Evolutionary conservation across 306 rosid genomes (phyloP).

Genomic region (Spatholobus suberectus): DNA sequence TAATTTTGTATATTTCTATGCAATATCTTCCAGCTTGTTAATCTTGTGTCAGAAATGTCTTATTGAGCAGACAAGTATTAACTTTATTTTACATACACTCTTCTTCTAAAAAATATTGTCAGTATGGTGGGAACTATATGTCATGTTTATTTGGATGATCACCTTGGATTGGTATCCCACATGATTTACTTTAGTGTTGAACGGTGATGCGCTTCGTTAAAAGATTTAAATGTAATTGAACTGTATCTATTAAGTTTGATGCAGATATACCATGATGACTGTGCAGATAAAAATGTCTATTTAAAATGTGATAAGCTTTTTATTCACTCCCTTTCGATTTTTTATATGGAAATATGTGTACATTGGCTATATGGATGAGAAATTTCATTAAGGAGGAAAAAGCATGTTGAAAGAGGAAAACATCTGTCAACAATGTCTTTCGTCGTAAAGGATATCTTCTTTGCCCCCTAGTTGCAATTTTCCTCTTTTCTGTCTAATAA

Average conservation of each 20-base stretch:
- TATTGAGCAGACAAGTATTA: not conserved
- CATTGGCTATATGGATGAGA: conserved; percentile 21
- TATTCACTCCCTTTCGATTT: not conserved
- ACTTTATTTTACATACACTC: conserved; percentile 17
- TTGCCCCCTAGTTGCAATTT: not conserved
- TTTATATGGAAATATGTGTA: not conserved
- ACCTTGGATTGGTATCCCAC: not conserved
- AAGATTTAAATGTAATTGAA: conserved; percentile 12
- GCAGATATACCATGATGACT: conserved; percentile 3
- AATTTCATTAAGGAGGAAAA: not conserved
- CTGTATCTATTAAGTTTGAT: not conserved
- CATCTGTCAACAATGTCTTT: not conserved
- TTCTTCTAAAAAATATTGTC: not conserved
- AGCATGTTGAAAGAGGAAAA: not conserved
- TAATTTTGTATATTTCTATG: conserved; percentile 14
- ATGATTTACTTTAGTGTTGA: not conserved
- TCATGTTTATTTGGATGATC: conserved; percentile 29
- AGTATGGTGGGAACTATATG: conserved; percentile 12
- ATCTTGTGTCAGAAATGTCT: conserved; percentile 11
- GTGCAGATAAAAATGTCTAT: conserved; percentile 3
- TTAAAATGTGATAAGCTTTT: conserved; percentile 5
- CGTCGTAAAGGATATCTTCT: not conserved
- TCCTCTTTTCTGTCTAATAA: not conserved
- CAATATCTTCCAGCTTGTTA: conserved; percentile 1
- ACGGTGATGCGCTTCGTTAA: conserved; percentile 7